These are phyloP conservation scores for Teunomyces pallodes DNA, from an alignment of 805 yeast genomes.

Conservation along the genomic window DNA sequence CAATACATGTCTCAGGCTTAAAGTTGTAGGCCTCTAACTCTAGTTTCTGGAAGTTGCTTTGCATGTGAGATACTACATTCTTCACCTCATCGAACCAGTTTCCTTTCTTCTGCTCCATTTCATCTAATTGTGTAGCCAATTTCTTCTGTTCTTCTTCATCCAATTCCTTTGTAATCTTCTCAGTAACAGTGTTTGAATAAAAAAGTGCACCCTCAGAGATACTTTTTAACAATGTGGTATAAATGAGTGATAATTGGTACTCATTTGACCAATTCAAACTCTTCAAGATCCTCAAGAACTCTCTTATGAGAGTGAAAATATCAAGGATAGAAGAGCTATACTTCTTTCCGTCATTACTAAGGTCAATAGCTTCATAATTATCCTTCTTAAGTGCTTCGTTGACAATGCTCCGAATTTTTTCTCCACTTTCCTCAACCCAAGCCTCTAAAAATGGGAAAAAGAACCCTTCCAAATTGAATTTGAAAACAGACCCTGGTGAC, in stretches of 20 bases:
- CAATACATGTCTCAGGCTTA: slow-evolving; percentile 63
- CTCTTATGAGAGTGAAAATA: slow-evolving; percentile 60
- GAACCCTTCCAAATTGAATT: slow-evolving; percentile 52
- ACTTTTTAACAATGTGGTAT: slow-evolving; percentile 58
- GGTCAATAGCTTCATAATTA: slow-evolving; percentile 50
- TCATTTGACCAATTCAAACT: slow-evolving; percentile 65
- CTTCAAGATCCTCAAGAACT: slow-evolving; percentile 54
- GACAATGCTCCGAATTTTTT: slow-evolving; percentile 47
- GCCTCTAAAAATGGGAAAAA: slow-evolving; percentile 42
- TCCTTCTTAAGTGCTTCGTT: slow-evolving; percentile 59
- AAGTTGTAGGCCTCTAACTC: slow-evolving; percentile 49
- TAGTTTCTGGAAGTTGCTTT: slow-evolving; percentile 31
- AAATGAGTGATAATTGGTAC: slow-evolving; percentile 58
- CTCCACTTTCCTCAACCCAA: slow-evolving; percentile 46
- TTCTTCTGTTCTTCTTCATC: slow-evolving; percentile 28
- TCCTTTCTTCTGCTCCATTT: slow-evolving; percentile 9
- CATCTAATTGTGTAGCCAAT: slow-evolving; percentile 8
- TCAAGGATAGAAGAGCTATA: slow-evolving; percentile 66
- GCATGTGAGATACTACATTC: slow-evolving; percentile 45
- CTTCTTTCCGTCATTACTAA: slow-evolving; percentile 36
- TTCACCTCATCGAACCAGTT: slow-evolving; percentile 55
- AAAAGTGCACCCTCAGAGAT: slow-evolving; percentile 58
- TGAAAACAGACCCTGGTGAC: slow-evolving; percentile 23
- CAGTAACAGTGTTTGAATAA: slow-evolving; percentile 43
- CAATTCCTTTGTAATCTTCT: slow-evolving; percentile 43